A percentile compares a stretch with the other conserved stretches of the same genome.
These are phyloP conservation scores for Thermomyces lanuginosus DNA, from an alignment of 2,329 filamentous ascomycete genomes.

Conservation along the genomic window DNA sequence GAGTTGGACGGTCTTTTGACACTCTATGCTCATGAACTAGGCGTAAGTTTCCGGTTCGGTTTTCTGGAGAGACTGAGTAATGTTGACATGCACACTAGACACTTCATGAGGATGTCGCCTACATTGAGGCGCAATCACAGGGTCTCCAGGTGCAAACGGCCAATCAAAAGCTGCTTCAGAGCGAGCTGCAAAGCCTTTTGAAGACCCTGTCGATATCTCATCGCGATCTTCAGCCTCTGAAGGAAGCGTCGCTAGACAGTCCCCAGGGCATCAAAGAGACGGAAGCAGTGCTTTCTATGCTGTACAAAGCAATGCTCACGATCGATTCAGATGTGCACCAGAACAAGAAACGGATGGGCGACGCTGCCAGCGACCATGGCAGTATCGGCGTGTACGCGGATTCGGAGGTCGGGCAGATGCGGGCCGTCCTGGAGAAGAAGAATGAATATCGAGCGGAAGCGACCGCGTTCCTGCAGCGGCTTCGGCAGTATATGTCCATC, in stretches of 20 bases:
- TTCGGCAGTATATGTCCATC: slow-evolving; percentile 66
- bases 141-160: slow-evolving; percentile 93
- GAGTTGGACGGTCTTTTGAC: slow-evolving; percentile 89
- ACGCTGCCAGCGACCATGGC: slow-evolving; percentile 22
- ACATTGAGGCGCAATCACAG: slow-evolving; percentile 93
- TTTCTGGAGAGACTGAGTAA: neutral
- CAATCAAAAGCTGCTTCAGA: slow-evolving; percentile 86
- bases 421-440: slow-evolving; percentile 85
- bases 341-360: slow-evolving; percentile 33
- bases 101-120: slow-evolving; percentile 85
- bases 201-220: slow-evolving; percentile 78
- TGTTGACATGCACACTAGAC: slow-evolving; percentile 40
- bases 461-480: slow-evolving; percentile 55
- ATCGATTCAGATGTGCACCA: slow-evolving; percentile 68
- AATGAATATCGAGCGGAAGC: slow-evolving; percentile 71
- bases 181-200: slow-evolving; percentile 74
- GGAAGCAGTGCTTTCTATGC: slow-evolving; percentile 57
- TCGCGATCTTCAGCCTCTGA: slow-evolving; percentile 57
- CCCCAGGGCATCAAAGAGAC: slow-evolving; percentile 56
- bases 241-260: slow-evolving; percentile 56
- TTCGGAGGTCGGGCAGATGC: slow-evolving; percentile 68
- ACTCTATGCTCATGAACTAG: slow-evolving; percentile 84
- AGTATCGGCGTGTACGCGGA: slow-evolving; percentile 47
- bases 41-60: slow-evolving; percentile 43
- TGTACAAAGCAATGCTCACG: slow-evolving; percentile 86